These are phyloP conservation scores for Entelexis sorbosivorans DNA, from an alignment of 1,139 yeast genomes.

Conservation along the genomic window DNA sequence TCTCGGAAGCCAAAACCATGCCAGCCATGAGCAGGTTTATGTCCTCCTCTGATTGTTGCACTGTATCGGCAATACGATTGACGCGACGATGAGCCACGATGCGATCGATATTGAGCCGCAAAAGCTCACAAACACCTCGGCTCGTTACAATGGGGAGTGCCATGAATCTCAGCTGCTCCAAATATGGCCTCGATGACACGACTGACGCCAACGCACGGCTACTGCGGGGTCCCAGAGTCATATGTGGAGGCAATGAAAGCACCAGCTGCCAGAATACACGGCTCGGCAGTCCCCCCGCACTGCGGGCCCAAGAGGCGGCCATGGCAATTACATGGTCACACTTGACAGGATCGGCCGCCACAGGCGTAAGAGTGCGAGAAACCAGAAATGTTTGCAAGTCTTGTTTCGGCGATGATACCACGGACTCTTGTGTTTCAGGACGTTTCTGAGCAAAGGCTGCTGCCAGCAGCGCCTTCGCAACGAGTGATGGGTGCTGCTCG, in stretches of 20 bases:
- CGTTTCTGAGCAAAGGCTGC: slow-evolving; percentile 23
- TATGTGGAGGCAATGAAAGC: slow-evolving; percentile 20
- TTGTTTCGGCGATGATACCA: not conserved
- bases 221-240: slow-evolving; percentile 5
- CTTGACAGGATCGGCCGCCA: not conserved
- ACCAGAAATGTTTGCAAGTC: slow-evolving; percentile 20
- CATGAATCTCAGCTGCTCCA: slow-evolving; percentile 26
- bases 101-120: slow-evolving; percentile 15
- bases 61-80: not conserved
- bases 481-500: not conserved
- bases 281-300: slow-evolving; percentile 10
- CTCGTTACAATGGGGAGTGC: slow-evolving; percentile 18
- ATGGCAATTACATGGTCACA: slow-evolving; percentile 9
- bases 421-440: not conserved
- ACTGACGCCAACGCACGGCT: slow-evolving; percentile 2
- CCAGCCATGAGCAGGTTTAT: slow-evolving; percentile 24
- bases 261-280: slow-evolving; percentile 24
- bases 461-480: slow-evolving; percentile 23
- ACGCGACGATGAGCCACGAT: slow-evolving; percentile 6
- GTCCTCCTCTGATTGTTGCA: slow-evolving; percentile 19
- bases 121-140: slow-evolving; percentile 16
- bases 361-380: slow-evolving; percentile 13
- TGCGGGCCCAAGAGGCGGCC: slow-evolving; percentile 7
- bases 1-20: slow-evolving; percentile 23
- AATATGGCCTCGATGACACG: slow-evolving; percentile 20